Base-by-base conservation (phyloP, 345 rosid species). In the Euphorbia peplus region DNA sequence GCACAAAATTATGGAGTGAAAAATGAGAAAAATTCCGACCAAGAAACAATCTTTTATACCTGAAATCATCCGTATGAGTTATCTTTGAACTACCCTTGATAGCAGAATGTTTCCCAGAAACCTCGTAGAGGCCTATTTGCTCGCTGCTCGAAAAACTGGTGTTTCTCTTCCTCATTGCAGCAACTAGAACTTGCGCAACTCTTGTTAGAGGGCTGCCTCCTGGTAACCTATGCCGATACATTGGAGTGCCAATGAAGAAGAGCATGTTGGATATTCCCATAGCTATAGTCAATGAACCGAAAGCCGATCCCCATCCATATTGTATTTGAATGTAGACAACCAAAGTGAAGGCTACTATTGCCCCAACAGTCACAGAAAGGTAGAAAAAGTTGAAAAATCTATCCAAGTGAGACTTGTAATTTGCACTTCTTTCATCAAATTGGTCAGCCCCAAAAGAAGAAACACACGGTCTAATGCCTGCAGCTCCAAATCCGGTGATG, bases 381-480 rank as follows among this genome's bases (percentile, higher is more conserved):
- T 88, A 93, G 69, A 90, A 93, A 86, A 90, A 87, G 86, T 93
- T 93, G 92, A 93, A 93, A 78, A 93, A 93, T 58, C 91, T 85
- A 76, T 93, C 98, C 70, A 93, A 78, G 66, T 80, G 96, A 48
- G 93, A 73, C 68, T 88, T 87, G 78, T 88, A 93, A 68, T 90
- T 78, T 75, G 56, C 71, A 66, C 88, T 86, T 56, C 74, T 86
- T 81, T 93, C 98, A 62, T 93, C 93, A 65, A 93, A 93, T 84
- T 93, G 98, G 80, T 93, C 98, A 5, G 97, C 98, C 64, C 98
- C 98, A 50, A 90, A 93, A 4, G 98, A 93, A 18, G 98, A 93
- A 63, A 93, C 95, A 60, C 98, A 93, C 9, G 98, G 98, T 60
- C 98, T 82, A 70, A 93, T 93, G 7, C 97, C 98, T 0, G 98